phyloP scores from a whole-genome alignment of 139 green algal species.

The Micromonas commoda region DNA sequence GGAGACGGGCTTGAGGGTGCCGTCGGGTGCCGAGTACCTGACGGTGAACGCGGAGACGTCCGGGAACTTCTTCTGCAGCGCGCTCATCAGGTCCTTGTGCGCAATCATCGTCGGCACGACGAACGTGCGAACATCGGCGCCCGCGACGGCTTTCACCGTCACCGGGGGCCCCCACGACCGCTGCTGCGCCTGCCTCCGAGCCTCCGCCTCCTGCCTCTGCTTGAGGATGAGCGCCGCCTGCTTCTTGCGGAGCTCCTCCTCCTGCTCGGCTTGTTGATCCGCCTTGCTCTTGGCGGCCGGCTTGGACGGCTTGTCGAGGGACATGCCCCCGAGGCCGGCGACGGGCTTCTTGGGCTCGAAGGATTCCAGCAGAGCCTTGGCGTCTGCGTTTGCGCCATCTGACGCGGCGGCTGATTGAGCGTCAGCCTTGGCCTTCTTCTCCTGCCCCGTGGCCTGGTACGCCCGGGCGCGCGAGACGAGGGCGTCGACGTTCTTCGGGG shows the following conservation, averaged over 20 bases:
- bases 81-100: constrained; percentile 65
- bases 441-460: constrained; percentile 22
- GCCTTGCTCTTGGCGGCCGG: too few relatives aligned
- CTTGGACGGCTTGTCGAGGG: not conserved
- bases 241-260: not conserved
- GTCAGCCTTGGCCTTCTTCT: constrained; percentile 25
- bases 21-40: constrained; percentile 62
- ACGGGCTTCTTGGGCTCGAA: not conserved
- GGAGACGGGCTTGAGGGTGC: constrained; percentile 68
- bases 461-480: constrained; percentile 20
- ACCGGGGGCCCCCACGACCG: not conserved
- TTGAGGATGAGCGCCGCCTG: not conserved
- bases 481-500: not conserved
- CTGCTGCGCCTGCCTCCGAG: not conserved
- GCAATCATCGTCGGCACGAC: constrained; percentile 49
- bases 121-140: constrained; percentile 62
- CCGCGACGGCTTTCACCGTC: constrained; percentile 30
- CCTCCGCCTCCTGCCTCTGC: not conserved
- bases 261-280: not conserved
- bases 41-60: constrained; percentile 45
- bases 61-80: constrained; percentile 63
- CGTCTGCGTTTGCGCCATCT: not conserved
- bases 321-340: not conserved
- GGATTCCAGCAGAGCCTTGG: not conserved
- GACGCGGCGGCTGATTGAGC: not conserved